Evolutionary conservation across 2,329 filamentous ascomycete genomes (phyloP), one percentile per base, ranked within the genome.

Genomic region (Talaromyces sp.): DNA sequence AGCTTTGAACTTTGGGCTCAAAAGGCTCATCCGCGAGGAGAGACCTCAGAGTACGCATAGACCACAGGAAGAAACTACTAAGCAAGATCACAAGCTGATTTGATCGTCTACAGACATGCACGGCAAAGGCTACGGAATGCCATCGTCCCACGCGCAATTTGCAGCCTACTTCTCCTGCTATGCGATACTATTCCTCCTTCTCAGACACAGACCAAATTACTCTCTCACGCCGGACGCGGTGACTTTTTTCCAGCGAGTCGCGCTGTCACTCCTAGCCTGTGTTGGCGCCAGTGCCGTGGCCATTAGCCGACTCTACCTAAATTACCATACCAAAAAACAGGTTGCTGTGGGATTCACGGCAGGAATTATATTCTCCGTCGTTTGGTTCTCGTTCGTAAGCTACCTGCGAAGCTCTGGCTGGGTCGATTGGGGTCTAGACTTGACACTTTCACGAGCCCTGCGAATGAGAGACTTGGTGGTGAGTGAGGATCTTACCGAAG

Each of bases 51-150:
- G 90, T 87, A 89, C 83, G 84, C 78, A 39, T 25, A 5, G 9
- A 15, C 25, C n/a, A 56, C 2, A 6, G 9, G 2, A 35, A 54
- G 31, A 22, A 35, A 54, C 17, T 5, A 11, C 9, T 33, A 15
- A 4, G 7, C 11, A 10, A 25, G 22, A 45, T n/a, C 19, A 56
- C 15, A 33, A 39, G 31, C 59, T 66, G 39, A 63, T 64, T 54
- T n/a, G 8, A 41, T 39, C 47, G 15, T 35, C n/a, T 59, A 37
- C 69, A 88, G 86, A 86, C 78, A 87, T 89, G 82, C 88, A 93
- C 73, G 87, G 92, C 64, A 96, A 96, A 78, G 95, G 95, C 69
- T 99, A 99, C 75, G 96, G 95, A 71, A 99, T 99, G 96, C 95
- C 95, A 11, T 89, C 87, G 8, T 97, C 93, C 43, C 95, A 99